Evolutionary conservation across 2,329 filamentous ascomycete genomes (phyloP).

Genomic region (Hypoxylon sp.): DNA sequence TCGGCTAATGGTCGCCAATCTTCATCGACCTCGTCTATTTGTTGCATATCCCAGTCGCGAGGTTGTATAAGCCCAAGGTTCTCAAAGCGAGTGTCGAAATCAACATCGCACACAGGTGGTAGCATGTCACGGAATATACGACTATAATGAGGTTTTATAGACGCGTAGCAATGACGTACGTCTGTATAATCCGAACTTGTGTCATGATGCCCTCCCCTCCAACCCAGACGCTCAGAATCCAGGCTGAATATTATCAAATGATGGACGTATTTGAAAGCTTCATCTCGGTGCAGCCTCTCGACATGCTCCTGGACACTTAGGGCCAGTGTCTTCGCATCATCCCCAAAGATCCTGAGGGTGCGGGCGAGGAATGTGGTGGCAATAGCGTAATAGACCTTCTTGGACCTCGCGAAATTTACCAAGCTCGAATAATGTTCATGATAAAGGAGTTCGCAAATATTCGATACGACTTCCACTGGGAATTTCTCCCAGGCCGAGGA

Average conservation of each 20-base stretch:
- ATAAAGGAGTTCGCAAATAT: conserved; percentile 14
- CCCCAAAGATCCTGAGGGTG: conserved; percentile 20
- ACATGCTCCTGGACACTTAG: not conserved
- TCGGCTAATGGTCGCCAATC: conserved; percentile 21
- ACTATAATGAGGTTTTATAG: not conserved
- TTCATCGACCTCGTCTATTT: not conserved
- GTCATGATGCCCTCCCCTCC: too few relatives aligned
- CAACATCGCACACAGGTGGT: not conserved
- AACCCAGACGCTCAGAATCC: not conserved
- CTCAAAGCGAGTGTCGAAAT: conserved; percentile 8
- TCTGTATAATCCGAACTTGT: too few relatives aligned
- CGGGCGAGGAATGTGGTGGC: conserved; percentile 17
- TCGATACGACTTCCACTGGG: not conserved
- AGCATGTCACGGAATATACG: too few relatives aligned
- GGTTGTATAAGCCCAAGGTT: not conserved
- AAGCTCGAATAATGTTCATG: conserved; percentile 6
- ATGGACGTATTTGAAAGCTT: conserved; percentile 15
- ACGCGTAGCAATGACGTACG: not conserved
- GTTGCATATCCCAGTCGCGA: not conserved
- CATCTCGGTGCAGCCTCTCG: not conserved
- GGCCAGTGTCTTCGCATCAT: not conserved
- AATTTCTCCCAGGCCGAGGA: not conserved
- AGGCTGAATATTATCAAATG: conserved; percentile 19
- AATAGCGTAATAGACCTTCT: conserved; percentile 2
- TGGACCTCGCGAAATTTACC: conserved; percentile 2